Conservation (phyloP, 305 asterid genomes). For the Euphrasia arctica region DNA sequence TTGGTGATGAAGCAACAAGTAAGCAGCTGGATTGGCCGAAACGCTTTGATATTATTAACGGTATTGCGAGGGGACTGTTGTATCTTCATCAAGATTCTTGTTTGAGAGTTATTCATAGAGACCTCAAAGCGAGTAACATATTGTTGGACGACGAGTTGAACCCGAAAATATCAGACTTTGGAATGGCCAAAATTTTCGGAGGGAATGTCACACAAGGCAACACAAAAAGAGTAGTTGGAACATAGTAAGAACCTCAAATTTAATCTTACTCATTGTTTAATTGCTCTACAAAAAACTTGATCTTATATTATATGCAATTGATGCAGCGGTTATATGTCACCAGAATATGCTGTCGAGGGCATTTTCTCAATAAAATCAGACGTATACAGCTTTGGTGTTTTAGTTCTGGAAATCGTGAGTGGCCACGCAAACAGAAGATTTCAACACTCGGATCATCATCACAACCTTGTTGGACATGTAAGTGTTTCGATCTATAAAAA, state of each 20-base stretch:
- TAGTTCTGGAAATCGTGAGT: slow-evolving; percentile 32
- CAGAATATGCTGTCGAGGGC: slow-evolving; percentile 35
- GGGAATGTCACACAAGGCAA: slow-evolving; percentile 41
- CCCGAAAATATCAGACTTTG: slow-evolving; percentile 55
- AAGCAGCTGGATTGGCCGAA: slow-evolving; percentile 20
- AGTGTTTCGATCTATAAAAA: neutral
- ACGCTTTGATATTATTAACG: slow-evolving; percentile 16
- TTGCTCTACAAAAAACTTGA: neutral
- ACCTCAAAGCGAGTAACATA: slow-evolving; percentile 46
- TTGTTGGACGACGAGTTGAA: slow-evolving; percentile 40
- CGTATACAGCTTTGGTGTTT: slow-evolving; percentile 37
- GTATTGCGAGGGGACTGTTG: slow-evolving; percentile 21
- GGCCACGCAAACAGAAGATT: slow-evolving; percentile 32
- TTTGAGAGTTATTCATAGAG: slow-evolving; percentile 39
- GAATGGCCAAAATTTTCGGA: slow-evolving; percentile 40
- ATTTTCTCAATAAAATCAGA: slow-evolving; percentile 35
- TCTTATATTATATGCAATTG: neutral
- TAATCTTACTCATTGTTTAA: neutral
- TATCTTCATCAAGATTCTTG: slow-evolving; percentile 27
- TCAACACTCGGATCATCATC: slow-evolving; percentile 26
- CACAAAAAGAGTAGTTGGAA: slow-evolving; percentile 42
- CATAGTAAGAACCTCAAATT: slow-evolving; percentile 35
- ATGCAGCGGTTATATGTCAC: slow-evolving; percentile 38
- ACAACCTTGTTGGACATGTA: slow-evolving; percentile 36
- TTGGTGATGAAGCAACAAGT: slow-evolving; percentile 11